Percentiles rank a stretch among this genome's conserved stretches.
Evolutionary conservation across 305 asterid genomes (phyloP).

Genomic region (Rubia occidens): DNA sequence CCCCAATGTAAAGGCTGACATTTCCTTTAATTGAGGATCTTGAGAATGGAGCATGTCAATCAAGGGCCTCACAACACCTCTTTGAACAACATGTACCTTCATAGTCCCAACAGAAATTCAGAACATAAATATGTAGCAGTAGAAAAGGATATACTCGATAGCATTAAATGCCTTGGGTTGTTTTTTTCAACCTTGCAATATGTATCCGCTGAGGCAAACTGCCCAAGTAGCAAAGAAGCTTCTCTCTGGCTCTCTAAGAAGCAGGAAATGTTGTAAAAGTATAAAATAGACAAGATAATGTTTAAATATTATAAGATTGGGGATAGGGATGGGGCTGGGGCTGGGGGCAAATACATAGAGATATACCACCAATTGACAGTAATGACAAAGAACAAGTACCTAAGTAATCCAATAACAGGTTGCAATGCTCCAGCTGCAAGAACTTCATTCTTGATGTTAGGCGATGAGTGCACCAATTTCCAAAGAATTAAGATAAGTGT

Average conservation of each 20-base stretch:
- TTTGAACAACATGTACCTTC: slow-evolving; percentile 95
- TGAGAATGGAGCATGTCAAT: slow-evolving; percentile 89
- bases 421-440: slow-evolving; percentile 95
- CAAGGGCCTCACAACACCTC: slow-evolving; percentile 95
- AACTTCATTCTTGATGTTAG: slow-evolving; percentile 93
- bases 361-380: not conserved
- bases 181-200: slow-evolving; percentile 81
- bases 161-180: not conserved
- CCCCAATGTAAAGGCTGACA: slow-evolving; percentile 98
- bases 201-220: slow-evolving; percentile 96
- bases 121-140: not conserved
- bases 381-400: slow-evolving; percentile 35
- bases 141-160: not conserved
- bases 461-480: slow-evolving; percentile 98
- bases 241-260: slow-evolving; percentile 98
- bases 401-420: slow-evolving; percentile 92
- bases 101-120: slow-evolving; percentile 19
- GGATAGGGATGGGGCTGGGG: too few relatives aligned
- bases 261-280: slow-evolving; percentile 50
- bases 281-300: slow-evolving; percentile 3
- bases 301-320: not conserved
- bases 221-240: slow-evolving; percentile 97
- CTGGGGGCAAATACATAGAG: not conserved
- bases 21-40: slow-evolving; percentile 90
- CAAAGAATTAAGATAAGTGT: slow-evolving; percentile 89